These are phyloP conservation scores for Perkinsela sp. DNA, from an alignment of 208 protist species.

Conservation along the genomic window DNA sequence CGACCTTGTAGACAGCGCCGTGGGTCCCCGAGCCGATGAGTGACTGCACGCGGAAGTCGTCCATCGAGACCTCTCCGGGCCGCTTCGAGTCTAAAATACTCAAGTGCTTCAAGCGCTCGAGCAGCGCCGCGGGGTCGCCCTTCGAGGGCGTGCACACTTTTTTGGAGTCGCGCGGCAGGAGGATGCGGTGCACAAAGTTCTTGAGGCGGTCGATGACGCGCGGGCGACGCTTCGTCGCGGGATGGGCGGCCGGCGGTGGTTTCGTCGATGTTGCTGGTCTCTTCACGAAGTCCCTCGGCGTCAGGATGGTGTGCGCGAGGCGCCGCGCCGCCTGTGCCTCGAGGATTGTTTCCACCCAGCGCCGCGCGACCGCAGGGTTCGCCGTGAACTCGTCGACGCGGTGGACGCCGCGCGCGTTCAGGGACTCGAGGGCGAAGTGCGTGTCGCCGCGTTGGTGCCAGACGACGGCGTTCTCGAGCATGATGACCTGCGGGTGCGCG, in stretches of 20 bases:
- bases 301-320: not conserved
- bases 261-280: no score
- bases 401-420: not conserved
- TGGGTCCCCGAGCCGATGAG: slow-evolving; percentile 69
- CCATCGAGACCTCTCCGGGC: slow-evolving; percentile 25
- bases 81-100: not conserved
- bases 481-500: not conserved
- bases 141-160: not conserved
- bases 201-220: not conserved
- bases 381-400: not conserved
- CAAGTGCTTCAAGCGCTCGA: not conserved
- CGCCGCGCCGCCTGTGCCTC: not conserved
- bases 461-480: not conserved
- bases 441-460: not conserved
- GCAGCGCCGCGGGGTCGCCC: not conserved
- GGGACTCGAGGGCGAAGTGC: not conserved
- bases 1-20: slow-evolving; percentile 60
- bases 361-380: not conserved
- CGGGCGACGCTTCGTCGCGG: no score
- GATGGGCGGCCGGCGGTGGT: no score
- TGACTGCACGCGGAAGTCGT: slow-evolving; percentile 53
- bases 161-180: not conserved
- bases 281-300: not conserved
- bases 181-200: not conserved
- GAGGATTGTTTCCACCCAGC: not conserved